phyloP scores from a whole-genome alignment of 441 rosid genomes.

The Adansonia gregorii region DNA sequence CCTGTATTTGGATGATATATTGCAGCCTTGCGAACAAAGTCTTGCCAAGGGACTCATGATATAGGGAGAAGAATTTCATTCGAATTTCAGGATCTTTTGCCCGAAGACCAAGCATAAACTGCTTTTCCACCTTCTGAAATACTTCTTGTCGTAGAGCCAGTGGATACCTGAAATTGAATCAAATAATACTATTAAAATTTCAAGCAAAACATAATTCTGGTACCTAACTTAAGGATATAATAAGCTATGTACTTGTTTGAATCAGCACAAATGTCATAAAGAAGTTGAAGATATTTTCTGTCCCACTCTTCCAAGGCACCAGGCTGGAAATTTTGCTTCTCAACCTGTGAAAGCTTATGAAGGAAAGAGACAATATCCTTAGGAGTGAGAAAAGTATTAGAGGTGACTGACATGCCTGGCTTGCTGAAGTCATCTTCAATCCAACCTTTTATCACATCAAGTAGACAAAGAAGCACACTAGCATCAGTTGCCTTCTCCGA shows the following conservation, averaged over 20 bases:
- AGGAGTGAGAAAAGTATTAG: conserved; percentile 61
- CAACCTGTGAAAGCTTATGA: conserved; percentile 92
- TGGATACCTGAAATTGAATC: conserved; percentile 56
- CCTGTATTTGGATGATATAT: conserved; percentile 84
- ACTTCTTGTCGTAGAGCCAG: conserved; percentile 81
- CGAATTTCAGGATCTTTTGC: conserved; percentile 95
- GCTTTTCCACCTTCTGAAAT: conserved; percentile 94
- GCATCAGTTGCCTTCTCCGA: conserved; percentile 94
- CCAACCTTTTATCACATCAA: conserved; percentile 89
- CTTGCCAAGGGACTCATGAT: conserved; percentile 82
- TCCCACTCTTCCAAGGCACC: conserved; percentile 91
- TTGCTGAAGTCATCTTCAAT: conserved; percentile 75
- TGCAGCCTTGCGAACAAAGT: conserved; percentile 81
- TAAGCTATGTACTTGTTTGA: conserved; percentile 68
- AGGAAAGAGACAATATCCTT: conserved; percentile 89
- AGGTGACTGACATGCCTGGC: conserved; percentile 51
- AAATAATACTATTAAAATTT: conserved; percentile 26
- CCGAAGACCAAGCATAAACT: conserved; percentile 94
- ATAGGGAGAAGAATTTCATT: conserved; percentile 82
- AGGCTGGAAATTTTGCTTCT: conserved; percentile 74
- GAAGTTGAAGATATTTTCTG: conserved; percentile 87
- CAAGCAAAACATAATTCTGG: conserved; percentile 24
- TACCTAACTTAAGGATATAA: background rate
- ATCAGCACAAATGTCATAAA: conserved; percentile 86
- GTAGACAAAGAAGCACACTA: conserved; percentile 83